Percentiles rank a stretch among this genome's conserved stretches.
These are phyloP conservation scores for Ceriops zippeliana DNA, from an alignment of 345 rosid genomes.

Conservation along the genomic window DNA sequence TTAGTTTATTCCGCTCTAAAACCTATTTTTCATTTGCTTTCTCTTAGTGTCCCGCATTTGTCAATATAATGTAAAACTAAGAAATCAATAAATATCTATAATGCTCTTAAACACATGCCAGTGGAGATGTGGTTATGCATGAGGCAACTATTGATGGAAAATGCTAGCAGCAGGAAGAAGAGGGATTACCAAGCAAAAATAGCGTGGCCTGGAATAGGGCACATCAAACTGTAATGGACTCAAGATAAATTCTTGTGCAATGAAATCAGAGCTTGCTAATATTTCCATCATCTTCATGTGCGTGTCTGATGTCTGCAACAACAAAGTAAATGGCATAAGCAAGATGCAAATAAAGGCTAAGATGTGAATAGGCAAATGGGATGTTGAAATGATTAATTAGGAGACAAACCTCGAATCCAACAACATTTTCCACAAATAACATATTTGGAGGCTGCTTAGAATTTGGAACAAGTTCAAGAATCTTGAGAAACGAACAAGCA, in stretches of 20 bases:
- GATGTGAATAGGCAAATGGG: not conserved
- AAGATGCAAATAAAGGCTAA: not conserved
- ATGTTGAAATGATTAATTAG: conserved; percentile 5
- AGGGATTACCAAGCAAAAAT: conserved; percentile 75
- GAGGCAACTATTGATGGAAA: too few relatives aligned
- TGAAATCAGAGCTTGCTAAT: conserved; percentile 46
- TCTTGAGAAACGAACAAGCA: conserved; percentile 77
- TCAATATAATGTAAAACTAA: too few relatives aligned
- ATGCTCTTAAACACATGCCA: too few relatives aligned
- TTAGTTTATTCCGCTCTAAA: too few relatives aligned
- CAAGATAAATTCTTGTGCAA: conserved; percentile 77
- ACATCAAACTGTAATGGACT: conserved; percentile 89
- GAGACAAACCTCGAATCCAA: conserved; percentile 78
- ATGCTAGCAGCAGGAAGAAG: conserved; percentile 2
- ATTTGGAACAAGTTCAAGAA: conserved; percentile 84
- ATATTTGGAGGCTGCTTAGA: conserved; percentile 53
- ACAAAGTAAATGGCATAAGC: conserved; percentile 10
- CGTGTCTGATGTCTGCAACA: conserved; percentile 76
- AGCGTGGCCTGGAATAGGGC: conserved; percentile 97
- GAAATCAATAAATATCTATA: too few relatives aligned
- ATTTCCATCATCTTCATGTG: conserved; percentile 65
- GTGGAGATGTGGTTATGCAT: too few relatives aligned
- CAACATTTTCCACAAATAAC: conserved; percentile 79
- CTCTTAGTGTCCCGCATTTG: too few relatives aligned
- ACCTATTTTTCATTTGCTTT: too few relatives aligned